phyloP scores from a whole-genome alignment of 495 filamentous ascomycete genomes.

The Sporormia fimetaria region DNA sequence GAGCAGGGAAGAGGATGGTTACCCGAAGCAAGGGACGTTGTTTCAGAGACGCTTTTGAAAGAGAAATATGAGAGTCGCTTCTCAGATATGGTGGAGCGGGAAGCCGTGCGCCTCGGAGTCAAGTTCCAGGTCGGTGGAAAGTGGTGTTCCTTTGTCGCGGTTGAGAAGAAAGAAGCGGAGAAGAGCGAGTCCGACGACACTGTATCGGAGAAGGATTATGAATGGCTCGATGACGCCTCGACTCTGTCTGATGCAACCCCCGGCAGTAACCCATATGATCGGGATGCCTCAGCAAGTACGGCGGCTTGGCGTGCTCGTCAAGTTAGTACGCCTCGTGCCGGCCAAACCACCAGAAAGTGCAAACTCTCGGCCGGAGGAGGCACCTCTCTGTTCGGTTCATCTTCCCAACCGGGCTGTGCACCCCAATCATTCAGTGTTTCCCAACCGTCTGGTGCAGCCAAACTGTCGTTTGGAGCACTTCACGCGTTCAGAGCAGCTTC shows the following conservation, averaged over 20 bases:
- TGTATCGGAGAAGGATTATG: conserved; percentile 9
- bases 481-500: too few species aligned
- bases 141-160: conserved; percentile 60
- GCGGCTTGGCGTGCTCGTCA: too few species aligned
- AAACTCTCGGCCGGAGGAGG: too few species aligned
- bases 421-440: too few species aligned
- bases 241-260: background rate
- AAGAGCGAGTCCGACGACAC: conserved; percentile 2
- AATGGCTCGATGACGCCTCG: conserved; percentile 15
- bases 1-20: conserved; percentile 62
- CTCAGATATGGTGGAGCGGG: conserved; percentile 46
- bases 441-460: too few species aligned
- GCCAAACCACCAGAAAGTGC: too few species aligned
- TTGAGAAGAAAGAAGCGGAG: conserved; percentile 34
- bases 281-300: background rate
- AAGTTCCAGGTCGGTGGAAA: conserved; percentile 54
- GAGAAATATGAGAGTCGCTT: conserved; percentile 39
- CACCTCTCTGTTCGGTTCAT: too few species aligned
- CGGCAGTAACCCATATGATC: background rate
- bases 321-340: too few species aligned
- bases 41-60: conserved; percentile 38
- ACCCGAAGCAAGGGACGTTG: conserved; percentile 37
- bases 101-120: conserved; percentile 52
- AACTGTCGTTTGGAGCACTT: too few species aligned
- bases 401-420: too few species aligned